These are phyloP conservation scores for Oryza punctata DNA, from an alignment of 176 grass and related monocot genomes.

Conservation along the genomic window DNA sequence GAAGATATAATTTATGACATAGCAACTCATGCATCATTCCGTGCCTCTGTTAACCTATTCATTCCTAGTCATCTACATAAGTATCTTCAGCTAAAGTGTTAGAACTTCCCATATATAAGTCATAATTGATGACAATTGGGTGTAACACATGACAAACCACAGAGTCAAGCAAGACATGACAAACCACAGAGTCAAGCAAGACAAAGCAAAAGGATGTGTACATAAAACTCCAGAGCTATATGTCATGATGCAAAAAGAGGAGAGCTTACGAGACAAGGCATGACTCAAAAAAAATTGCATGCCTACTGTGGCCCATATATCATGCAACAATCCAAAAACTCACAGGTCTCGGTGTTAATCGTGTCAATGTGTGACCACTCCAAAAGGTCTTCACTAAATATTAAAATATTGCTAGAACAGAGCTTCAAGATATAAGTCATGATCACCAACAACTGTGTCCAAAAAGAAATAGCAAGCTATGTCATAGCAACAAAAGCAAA, in stretches of 20 bases:
- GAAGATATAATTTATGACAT: background rate
- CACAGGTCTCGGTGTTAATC: background rate
- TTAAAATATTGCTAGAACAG: background rate
- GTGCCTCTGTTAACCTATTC: background rate
- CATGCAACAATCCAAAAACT: background rate
- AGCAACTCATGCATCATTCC: background rate
- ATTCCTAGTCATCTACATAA: background rate
- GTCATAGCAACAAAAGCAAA: background rate
- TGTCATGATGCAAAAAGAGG: constrained; percentile 11
- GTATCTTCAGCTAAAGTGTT: background rate
- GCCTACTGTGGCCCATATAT: background rate
- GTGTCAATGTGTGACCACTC: background rate
- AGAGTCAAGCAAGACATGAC: background rate
- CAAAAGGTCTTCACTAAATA: background rate
- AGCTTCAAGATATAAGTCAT: background rate
- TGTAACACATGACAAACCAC: background rate
- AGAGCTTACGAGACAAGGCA: constrained; percentile 13
- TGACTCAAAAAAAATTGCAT: background rate
- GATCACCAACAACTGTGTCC: background rate
- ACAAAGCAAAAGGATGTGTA: constrained; percentile 9
- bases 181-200: background rate
- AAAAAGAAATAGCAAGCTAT: background rate
- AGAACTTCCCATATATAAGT: background rate
- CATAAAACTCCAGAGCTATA: constrained; percentile 11
- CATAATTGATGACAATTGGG: background rate